Base-by-base conservation (phyloP, 2,329 filamentous ascomycete species). In the Fusarium anguioides region DNA sequence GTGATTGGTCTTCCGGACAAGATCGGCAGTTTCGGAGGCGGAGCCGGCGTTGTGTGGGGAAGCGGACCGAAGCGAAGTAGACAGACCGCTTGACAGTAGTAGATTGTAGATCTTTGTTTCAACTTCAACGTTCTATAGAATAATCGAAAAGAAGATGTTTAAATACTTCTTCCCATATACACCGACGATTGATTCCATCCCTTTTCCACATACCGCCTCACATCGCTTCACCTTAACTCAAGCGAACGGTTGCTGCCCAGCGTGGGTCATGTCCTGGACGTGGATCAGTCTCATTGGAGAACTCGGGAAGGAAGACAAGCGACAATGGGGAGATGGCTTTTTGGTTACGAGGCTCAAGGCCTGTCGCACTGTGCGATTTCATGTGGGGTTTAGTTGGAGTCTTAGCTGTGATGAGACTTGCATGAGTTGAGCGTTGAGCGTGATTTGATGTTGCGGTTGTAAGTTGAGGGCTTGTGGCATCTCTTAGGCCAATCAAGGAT, bases 221-320 rank as follows among this genome's bases (percentile, higher is more conserved):
- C 39, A 39, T 51, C 53, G 36, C 26, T 37, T 51, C 46, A 37
- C 36, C 52, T 50, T 56, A 47, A 45, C 44, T 58, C 51, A 42
- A 69, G 53, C 69, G 48, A 69, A 67, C 57, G 70, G 64, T 73
- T 70, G 74, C 53, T 75, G 72, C 75, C 72, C 72, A 70, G 73
- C 66, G 51, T 62, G 70, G 61, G 54, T 50, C 42, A 51, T 42
- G 51, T 44, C 42, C 60, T 23, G 65, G 73, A 75, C 73, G 74
- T 75, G 72, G 70, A 70, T 70, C 48, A 42, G 62, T 68, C 60
- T 64, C 33, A 77, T 77, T 76, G 71, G 69, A 73, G 67, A 40
- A 47, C 37, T 36, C 18, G 24, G n/a, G 44, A n/a, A 40, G 36
- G 35, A 45, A 40, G 36, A 50, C 45, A 49, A 59, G 54, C 50